Evolutionary conservation across 2,329 filamentous ascomycete species (phyloP).

Genomic region (Stagonosporopsis tanaceti): DNA sequence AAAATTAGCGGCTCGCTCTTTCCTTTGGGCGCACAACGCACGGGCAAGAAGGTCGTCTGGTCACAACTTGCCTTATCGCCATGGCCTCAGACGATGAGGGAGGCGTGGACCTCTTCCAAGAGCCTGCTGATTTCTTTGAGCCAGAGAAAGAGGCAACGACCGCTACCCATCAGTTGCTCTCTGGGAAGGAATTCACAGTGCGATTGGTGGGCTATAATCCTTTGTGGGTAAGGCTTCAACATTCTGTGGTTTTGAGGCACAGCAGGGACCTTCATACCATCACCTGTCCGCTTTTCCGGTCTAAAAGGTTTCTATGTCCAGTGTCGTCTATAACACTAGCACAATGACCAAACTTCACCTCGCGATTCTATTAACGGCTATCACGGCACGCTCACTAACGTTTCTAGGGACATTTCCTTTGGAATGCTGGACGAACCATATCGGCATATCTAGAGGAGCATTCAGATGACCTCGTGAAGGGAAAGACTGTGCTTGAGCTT

Average conservation of each 20-base stretch:
- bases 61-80: slow-evolving; percentile 21
- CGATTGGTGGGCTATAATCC: slow-evolving; percentile 87
- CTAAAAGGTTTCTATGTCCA: slow-evolving; percentile 2
- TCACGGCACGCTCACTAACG: slow-evolving; percentile 26
- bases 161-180: slow-evolving; percentile 73
- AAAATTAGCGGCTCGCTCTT: slow-evolving; percentile 19
- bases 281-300: slow-evolving; percentile 1
- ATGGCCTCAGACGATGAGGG: slow-evolving; percentile 46
- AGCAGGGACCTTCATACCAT: slow-evolving; percentile 7
- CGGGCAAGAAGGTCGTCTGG: slow-evolving; percentile 25
- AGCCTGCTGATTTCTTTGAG: slow-evolving; percentile 81
- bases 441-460: slow-evolving; percentile 79
- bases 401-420: slow-evolving; percentile 76
- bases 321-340: background rate
- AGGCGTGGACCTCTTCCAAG: slow-evolving; percentile 71
- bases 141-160: slow-evolving; percentile 78
- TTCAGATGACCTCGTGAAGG: slow-evolving; percentile 66
- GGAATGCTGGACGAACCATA: slow-evolving; percentile 86
- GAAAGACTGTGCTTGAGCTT: slow-evolving; percentile 81
- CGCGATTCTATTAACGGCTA: slow-evolving; percentile 1
- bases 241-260: slow-evolving; percentile 1
- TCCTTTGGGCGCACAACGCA: slow-evolving; percentile 19
- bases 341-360: background rate
- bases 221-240: slow-evolving; percentile 69
- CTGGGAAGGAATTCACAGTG: slow-evolving; percentile 71